These are phyloP conservation scores for Trichosporon sp. DNA, from an alignment of 1,284 basidiomycete species.

Conservation along the genomic window DNA sequence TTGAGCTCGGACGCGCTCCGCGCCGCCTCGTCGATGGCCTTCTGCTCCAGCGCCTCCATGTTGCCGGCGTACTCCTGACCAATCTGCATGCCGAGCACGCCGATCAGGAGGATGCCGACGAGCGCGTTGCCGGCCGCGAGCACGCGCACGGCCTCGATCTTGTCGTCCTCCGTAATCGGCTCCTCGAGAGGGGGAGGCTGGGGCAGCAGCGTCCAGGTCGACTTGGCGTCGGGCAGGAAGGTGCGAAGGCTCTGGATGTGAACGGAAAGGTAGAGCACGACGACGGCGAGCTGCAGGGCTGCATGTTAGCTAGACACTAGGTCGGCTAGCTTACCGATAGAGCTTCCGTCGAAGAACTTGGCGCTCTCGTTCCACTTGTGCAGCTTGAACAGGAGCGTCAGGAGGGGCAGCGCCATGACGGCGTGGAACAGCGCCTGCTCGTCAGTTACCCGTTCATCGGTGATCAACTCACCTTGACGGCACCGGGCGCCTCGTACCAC, in stretches of 20 bases:
- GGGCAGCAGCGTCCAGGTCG: conserved; percentile 43
- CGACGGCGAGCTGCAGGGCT: conserved; percentile 69
- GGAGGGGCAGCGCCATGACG: conserved; percentile 67
- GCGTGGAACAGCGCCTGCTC: conserved; percentile 72
- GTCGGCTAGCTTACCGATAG: background rate
- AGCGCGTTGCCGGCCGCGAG: conserved; percentile 80
- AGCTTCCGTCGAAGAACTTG: conserved; percentile 78
- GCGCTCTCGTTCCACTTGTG: conserved; percentile 83
- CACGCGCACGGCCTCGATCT: conserved; percentile 69
- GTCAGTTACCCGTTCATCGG: background rate
- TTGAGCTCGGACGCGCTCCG: conserved; percentile 15
- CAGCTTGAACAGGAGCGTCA: conserved; percentile 70
- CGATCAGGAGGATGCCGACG: conserved; percentile 60
- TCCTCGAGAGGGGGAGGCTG: conserved; percentile 53
- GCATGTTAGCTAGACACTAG: conserved; percentile 11
- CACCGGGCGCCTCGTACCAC: conserved; percentile 82
- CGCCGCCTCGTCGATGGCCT: conserved; percentile 50
- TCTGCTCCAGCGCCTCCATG: conserved; percentile 60
- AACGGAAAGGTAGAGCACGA: conserved; percentile 74
- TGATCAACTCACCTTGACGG: conserved; percentile 66
- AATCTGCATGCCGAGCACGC: conserved; percentile 57
- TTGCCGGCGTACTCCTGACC: conserved; percentile 80
- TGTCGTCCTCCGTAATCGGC: conserved; percentile 61
- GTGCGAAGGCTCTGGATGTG: conserved; percentile 70
- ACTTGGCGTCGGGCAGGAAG: conserved; percentile 25